Base-by-base conservation (phyloP, 2,329 filamentous ascomycete species). In the Falciphora oryzae region DNA sequence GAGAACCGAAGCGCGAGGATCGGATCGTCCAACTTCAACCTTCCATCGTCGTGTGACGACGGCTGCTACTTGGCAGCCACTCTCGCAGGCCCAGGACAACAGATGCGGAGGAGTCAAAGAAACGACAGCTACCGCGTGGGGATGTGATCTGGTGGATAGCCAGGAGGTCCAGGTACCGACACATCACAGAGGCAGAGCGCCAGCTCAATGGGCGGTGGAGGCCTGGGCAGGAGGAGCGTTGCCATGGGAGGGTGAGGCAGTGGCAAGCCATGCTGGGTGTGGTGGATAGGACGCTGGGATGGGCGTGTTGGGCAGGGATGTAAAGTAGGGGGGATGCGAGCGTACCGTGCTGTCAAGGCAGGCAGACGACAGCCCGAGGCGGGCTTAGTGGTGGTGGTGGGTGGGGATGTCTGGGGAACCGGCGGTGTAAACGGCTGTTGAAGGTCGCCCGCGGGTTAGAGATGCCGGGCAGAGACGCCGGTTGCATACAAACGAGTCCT, bases 361-460 rank as follows among this genome's bases (percentile, higher is more conserved):
- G 44, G n/a, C 18, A n/a, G 44, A 25, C 44, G 7, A 53, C 44
- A 53, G 44, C 44, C 44, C 44, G 22, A 53, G 58, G 31, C 35
- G 28, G 29, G 58, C 58, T n/a, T 60, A 22, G 29, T 60, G 29
- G 28, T 60, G 58, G 57, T 59, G 57, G 44, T 7, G 44, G 44
- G 44, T 60, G 58, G 29, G 29, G 58, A 35, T n/a, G 60, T 27
- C 31, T 53, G 50, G 61, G 61, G 50, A 32, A 29, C 31, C 57
- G 57, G 62, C 62, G 62, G 63, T 64, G 63, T 64, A 63, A 53
- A 63, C 29, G 31, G 61, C 61, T 57, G 61, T 28, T 38, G 4
- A 38, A 58, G 28, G 35, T 31, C 18, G 18, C 16, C 61, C 61
- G 44, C 29, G 25, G 50, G 57, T 22, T 8, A 63, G 53, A 58